A percentile compares a stretch with the other conserved stretches of the same genome.
Conservation (phyloP, 495 filamentous ascomycete genomes). For the Podospora pseudopauciseta region DNA sequence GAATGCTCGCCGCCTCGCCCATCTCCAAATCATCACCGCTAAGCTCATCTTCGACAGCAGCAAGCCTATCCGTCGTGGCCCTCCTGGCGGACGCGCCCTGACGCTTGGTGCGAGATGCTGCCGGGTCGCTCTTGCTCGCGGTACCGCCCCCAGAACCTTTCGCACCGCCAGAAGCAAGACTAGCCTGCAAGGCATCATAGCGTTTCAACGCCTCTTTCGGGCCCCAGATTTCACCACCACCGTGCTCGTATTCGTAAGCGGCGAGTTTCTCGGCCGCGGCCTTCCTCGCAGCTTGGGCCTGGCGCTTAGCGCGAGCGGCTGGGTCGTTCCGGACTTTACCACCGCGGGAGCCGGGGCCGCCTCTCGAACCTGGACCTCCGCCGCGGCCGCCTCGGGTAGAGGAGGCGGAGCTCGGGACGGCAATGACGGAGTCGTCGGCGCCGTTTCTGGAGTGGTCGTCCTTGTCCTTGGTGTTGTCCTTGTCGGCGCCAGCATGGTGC, state of each 20-base stretch:
- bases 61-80: conserved; percentile 8
- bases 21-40: conserved; percentile 37
- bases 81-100: conserved; percentile 17
- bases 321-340: conserved; percentile 21
- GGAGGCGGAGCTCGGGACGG: background rate
- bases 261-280: conserved; percentile 12
- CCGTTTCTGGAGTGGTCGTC: conserved; percentile 8
- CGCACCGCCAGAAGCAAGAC: too few relatives aligned
- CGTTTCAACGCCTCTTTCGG: too few relatives aligned
- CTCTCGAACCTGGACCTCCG: conserved; percentile 32
- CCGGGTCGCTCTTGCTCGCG: conserved; percentile 6
- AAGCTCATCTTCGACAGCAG: conserved; percentile 32
- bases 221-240: conserved; percentile 23
- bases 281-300: conserved; percentile 14
- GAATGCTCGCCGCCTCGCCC: conserved; percentile 14
- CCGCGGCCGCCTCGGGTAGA: conserved; percentile 34
- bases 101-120: conserved; percentile 26
- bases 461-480: conserved; percentile 35
- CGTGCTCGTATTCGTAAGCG: conserved; percentile 32
- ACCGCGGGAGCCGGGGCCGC: conserved; percentile 27
- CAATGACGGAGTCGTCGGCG: background rate
- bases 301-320: conserved; percentile 28
- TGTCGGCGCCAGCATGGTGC: conserved; percentile 38
- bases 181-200: background rate
- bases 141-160: conserved; percentile 9